Base-by-base conservation (phyloP, 116 monocot genomes). In the Papilionanthe hybrid region DNA sequence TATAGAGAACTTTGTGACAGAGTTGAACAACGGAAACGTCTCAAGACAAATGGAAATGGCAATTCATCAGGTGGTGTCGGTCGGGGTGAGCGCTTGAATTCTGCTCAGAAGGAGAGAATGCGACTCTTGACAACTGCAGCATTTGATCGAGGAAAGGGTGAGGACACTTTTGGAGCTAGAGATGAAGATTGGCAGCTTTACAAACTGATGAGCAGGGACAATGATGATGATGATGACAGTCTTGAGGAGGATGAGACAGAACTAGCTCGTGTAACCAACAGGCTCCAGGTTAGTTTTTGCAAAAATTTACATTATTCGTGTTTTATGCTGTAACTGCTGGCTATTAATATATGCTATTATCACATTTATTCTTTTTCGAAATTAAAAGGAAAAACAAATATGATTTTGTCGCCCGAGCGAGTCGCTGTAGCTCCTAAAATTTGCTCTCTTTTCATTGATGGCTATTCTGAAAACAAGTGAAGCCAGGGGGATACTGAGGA, bases 141-240 rank as follows among this genome's bases (percentile, higher is more conserved):
- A 80, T 94, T 87, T 86, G 98, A 98, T 88, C 84, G 98, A 29
- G 94, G 98, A 48, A 98, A 94, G 78, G 94, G 98, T 58, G 94
- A 98, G 82, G 98, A 98, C 77, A 94, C 98, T 43, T 98, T 94
- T 86, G 98, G 98, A 71, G 83, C 89, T 42, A 92, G 84, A 84
- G 98, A 98, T 85, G 93, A 94, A 84, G 98, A 98, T 79, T 98
- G 98, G 98, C 91, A 93, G 81, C 86, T 98, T 15, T 98, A 98
- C 78, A 98, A 98, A 79, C 76, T 90, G 82, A 98, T 98, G 94
- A 98, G 94, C 84, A 94, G 80, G 86, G 98, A 98, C 58, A 91
- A 86, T 75, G 93, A 98, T 78, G 94, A 94, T 55, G 96, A 94
- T 66, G 91, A 92, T 60, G 87, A 89, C n/a, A 83, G 81, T 65